Percentiles rank a stretch among this genome's conserved stretches.
Evolutionary conservation across 306 rosid genomes (phyloP).

Genomic region (Prunus armeniaca): DNA sequence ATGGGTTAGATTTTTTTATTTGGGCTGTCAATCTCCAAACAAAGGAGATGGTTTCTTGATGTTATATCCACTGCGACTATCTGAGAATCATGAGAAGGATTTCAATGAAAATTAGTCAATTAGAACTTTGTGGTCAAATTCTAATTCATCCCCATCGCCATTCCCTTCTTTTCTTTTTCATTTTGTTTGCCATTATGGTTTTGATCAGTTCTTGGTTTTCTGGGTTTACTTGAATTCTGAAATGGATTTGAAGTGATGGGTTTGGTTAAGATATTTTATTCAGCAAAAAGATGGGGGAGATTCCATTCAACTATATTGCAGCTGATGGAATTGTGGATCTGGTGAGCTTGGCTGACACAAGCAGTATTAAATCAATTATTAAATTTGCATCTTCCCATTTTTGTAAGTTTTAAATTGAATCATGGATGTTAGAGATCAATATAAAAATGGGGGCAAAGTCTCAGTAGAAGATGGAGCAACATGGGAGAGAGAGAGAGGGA

Average conservation of each 20-base stretch:
- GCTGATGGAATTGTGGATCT: conserved; percentile 27
- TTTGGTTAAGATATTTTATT: neutral
- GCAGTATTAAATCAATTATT: neutral
- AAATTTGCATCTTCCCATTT: neutral
- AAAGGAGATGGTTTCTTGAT: conserved; percentile 22
- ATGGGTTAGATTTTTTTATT: conserved; percentile 14
- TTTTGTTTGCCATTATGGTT: neutral
- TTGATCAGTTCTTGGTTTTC: neutral
- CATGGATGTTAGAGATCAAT: conserved; percentile 27
- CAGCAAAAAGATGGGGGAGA: neutral
- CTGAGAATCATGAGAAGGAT: neutral
- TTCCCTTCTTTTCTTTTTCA: neutral
- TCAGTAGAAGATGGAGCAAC: conserved; percentile 24
- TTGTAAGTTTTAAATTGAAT: neutral
- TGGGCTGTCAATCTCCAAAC: conserved; percentile 10
- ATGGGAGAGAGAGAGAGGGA: neutral
- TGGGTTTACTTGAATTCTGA: neutral
- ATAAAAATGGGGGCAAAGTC: neutral
- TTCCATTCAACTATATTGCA: neutral
- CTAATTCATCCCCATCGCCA: neutral
- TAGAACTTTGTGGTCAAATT: neutral
- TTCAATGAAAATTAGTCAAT: neutral
- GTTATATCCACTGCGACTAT: conserved; percentile 9
- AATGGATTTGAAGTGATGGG: conserved; percentile 4
- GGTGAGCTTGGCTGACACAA: conserved; percentile 30